Conservation (phyloP, 2,329 filamentous ascomycete genomes). For the Cercospora sp. region DNA sequence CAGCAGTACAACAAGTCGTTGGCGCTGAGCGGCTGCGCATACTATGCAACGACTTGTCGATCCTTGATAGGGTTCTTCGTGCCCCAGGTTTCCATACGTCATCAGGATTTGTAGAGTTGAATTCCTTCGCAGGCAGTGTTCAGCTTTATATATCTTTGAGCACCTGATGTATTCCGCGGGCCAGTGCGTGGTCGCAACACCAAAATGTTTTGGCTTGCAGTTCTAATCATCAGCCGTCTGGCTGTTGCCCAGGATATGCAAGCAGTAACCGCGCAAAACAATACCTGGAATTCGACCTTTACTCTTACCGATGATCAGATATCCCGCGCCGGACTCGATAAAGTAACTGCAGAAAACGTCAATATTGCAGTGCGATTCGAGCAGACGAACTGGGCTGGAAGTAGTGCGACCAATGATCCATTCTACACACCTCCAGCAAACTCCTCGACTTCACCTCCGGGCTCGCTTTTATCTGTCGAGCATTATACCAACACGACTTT, state of each 20-base stretch:
- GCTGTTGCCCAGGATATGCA: too few species aligned
- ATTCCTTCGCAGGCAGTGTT: neutral
- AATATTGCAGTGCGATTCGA: constrained; percentile 35
- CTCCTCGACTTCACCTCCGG: constrained; percentile 28
- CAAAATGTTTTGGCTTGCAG: neutral
- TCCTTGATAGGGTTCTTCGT: neutral
- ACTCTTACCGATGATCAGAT: constrained; percentile 27
- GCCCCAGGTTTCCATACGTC: neutral
- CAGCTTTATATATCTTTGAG: neutral
- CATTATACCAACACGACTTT: constrained; percentile 40
- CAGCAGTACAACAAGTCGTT: neutral
- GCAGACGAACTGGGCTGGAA: constrained; percentile 33
- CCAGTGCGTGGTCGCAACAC: neutral
- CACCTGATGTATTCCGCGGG: neutral
- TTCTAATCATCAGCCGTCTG: neutral
- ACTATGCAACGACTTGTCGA: neutral
- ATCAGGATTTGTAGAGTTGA: neutral
- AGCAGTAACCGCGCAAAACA: constrained; percentile 19
- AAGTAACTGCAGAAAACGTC: constrained; percentile 24
- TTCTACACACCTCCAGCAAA: constrained; percentile 29
- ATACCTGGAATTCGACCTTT: constrained; percentile 33
- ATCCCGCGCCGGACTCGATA: constrained; percentile 23
- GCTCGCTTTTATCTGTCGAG: constrained; percentile 46
- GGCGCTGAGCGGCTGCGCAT: neutral
- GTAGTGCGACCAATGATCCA: neutral